A percentile compares a stretch with the other conserved stretches of the same genome.
Conservation (phyloP, 495 filamentous ascomycete genomes). For the Pyronema omphalodes region DNA sequence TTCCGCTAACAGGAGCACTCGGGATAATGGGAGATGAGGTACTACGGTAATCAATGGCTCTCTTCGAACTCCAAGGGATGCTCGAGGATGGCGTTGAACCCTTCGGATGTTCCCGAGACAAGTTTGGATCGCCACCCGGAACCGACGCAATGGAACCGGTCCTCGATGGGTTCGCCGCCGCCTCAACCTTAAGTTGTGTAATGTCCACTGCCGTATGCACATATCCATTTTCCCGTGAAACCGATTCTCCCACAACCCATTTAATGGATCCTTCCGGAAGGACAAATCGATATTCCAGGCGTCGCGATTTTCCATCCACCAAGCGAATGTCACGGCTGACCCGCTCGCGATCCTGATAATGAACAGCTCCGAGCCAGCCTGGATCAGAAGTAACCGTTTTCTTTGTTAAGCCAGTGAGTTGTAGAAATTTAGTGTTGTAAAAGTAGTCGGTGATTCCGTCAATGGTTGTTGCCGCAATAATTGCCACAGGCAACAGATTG, state of each 20-base stretch:
- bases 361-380: constrained; percentile 21
- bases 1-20: background rate
- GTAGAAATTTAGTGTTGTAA: constrained; percentile 19
- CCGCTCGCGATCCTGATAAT: constrained; percentile 18
- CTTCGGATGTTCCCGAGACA: background rate
- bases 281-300: constrained; percentile 20
- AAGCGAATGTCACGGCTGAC: constrained; percentile 19
- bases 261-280: constrained; percentile 17
- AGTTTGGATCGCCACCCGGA: background rate
- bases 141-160: background rate
- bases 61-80: background rate
- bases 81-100: too few species aligned
- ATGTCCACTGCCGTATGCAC: constrained; percentile 19
- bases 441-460: constrained; percentile 21
- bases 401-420: constrained; percentile 15
- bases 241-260: constrained; percentile 21
- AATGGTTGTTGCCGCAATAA: constrained; percentile 17
- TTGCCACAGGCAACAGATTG: constrained; percentile 12
- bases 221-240: constrained; percentile 20
- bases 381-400: constrained; percentile 13
- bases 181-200: constrained; percentile 3
- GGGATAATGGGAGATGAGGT: background rate
- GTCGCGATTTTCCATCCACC: constrained; percentile 19
- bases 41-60: background rate
- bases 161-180: constrained; percentile 1